A percentile compares a stretch with the other conserved stretches of the same genome.
Conservation (phyloP, 2,329 filamentous ascomycete species). For the Tolypocladium amazonense region DNA sequence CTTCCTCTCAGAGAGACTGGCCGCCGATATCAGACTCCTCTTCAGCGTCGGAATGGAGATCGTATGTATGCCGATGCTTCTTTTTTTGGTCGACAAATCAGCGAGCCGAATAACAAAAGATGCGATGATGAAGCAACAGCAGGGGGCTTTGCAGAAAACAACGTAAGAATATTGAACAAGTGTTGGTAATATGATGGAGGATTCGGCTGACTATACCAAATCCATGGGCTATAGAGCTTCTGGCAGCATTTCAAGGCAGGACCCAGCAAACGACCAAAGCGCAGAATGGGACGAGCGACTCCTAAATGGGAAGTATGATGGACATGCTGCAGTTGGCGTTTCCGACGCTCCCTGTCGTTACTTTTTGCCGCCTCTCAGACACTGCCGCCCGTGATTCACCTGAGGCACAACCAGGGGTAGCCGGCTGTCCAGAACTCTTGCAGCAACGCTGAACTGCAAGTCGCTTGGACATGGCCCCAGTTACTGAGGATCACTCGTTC, state of each 20-base stretch:
- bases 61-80: background rate
- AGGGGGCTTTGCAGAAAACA: background rate
- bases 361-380: constrained; percentile 9
- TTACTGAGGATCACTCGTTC: background rate
- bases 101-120: background rate
- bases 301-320: constrained; percentile 1
- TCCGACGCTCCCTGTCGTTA: constrained; percentile 3
- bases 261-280: background rate
- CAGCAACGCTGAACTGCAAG: background rate
- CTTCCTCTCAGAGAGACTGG: background rate
- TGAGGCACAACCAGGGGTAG: constrained; percentile 1
- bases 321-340: background rate
- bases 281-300: background rate
- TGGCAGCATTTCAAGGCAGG: background rate
- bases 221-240: background rate
- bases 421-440: background rate
- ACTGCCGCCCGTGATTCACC: constrained; percentile 5
- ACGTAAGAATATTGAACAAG: constrained; percentile 1
- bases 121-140: background rate
- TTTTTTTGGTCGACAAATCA: background rate
- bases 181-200: background rate
- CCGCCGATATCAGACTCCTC: background rate
- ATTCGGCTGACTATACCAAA: background rate
- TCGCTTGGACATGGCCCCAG: background rate
- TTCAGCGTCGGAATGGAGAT: background rate